Evolutionary conservation across 106 monocot species (phyloP).

Genomic region (Dioscorea alata): DNA sequence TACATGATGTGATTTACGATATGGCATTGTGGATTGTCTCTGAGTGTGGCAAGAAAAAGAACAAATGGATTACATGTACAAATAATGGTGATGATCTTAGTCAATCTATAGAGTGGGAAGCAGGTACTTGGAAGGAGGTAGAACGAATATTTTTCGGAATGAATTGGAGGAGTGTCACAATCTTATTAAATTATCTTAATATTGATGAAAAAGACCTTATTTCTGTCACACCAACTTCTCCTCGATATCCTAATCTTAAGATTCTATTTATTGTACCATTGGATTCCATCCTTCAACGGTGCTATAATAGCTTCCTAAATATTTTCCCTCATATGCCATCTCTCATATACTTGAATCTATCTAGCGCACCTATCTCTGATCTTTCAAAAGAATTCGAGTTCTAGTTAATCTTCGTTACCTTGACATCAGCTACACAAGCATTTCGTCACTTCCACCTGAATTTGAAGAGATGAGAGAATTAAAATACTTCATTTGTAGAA

Average conservation of each 20-base stretch:
- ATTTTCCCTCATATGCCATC: no score
- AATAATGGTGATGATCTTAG: not conserved
- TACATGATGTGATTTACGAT: slow-evolving; percentile 10
- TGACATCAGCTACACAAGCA: no score
- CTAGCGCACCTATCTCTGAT: no score
- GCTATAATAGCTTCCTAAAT: no score
- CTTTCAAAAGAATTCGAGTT: no score
- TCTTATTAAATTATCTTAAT: not conserved
- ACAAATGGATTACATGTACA: not conserved
- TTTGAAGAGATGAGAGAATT: no score
- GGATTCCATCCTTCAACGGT: no score
- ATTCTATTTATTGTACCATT: slow-evolving; percentile 8
- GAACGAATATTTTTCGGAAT: not conserved
- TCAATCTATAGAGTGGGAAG: not conserved
- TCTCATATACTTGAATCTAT: no score
- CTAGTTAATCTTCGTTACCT: no score
- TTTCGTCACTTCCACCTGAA: no score
- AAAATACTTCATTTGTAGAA: no score
- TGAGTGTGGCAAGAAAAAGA: not conserved
- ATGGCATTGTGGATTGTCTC: slow-evolving; percentile 15
- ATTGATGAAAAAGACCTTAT: not conserved
- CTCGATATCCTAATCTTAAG: not conserved
- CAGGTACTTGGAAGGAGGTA: not conserved
- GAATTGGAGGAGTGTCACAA: no score
- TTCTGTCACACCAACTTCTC: not conserved